Conservation (phyloP, 179 eudicot genomes). For the Monotropa hypopitys region DNA sequence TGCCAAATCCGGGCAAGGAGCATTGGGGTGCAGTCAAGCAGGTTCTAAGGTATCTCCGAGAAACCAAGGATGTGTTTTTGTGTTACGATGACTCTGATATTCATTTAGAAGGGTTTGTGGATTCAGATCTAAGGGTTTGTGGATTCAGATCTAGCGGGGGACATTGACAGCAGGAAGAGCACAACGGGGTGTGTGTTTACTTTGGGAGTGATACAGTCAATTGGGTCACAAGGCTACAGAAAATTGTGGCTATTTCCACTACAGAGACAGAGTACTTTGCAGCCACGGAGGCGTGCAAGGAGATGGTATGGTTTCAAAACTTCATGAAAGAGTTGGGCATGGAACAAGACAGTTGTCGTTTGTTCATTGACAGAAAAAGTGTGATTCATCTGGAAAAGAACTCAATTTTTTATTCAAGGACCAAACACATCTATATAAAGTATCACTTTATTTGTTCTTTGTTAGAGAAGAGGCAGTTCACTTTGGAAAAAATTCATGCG, state of each 20-base stretch:
- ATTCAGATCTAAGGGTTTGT: background rate
- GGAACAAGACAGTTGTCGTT: background rate
- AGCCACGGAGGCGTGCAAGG: too few relatives aligned
- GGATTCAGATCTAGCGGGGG: too few relatives aligned
- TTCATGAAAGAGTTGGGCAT: background rate
- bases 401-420: background rate
- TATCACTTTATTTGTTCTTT: background rate
- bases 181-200: too few relatives aligned
- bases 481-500: background rate
- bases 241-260: too few relatives aligned
- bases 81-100: background rate
- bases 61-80: background rate
- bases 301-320: background rate
- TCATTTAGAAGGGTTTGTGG: background rate
- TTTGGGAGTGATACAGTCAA: background rate
- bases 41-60: background rate
- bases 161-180: too few relatives aligned
- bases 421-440: background rate
- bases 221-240: too few relatives aligned
- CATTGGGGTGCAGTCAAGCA: background rate
- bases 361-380: background rate
- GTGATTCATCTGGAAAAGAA: background rate
- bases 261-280: background rate
- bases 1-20: background rate
- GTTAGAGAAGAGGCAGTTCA: background rate